Base-by-base conservation (phyloP, 257 asterid genomes). In the Solanum lycopersicoides region DNA sequence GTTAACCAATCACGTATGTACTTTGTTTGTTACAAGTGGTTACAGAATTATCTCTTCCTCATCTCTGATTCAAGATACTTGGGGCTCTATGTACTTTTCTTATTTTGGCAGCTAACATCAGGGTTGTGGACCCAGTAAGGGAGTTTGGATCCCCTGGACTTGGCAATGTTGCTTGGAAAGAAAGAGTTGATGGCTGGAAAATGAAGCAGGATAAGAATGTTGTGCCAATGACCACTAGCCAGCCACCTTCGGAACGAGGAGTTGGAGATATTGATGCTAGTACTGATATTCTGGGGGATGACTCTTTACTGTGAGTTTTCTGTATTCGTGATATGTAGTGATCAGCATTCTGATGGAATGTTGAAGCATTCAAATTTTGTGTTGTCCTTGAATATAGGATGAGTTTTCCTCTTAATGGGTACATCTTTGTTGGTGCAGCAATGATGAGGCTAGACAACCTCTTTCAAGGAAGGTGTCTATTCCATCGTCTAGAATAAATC, bases 111-210 rank as follows among this genome's bases (percentile, higher is more conserved):
- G 99, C 99, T 79, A 90, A 90, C 86, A 85, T 90, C 83, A 93
- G 98, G 89, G 95, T 94, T 88, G 99, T 96, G 84, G 99, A 96
- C 90, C 98, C 99, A 45, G 95, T 92, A 74, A 92, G 96, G 94
- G 98, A 93, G 87, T 96, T 94, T 88, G 99, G 98, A 59, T 96
- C 99, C 83, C 93, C 96, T 79, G 99, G 99, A 88, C 60, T 93
- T 86, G 99, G 99, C 82, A 97, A 96, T 92, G 99, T 97, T 91
- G 99, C 99, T 88, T 97, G 99, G 99, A 97, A 96, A 92, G 99
- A 97, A 89, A 95, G 99, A 93, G 99, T 73, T 74, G 82, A 95
- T 89, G 99, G 99, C 91, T 97, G 99, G 99, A 96, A 96, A 91
- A 96, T 95, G 98, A 97, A 96, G 91, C 99, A 96, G 91, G 98